phyloP scores from a whole-genome alignment of 116 monocot species.

The Dioscorea cayenensis region DNA sequence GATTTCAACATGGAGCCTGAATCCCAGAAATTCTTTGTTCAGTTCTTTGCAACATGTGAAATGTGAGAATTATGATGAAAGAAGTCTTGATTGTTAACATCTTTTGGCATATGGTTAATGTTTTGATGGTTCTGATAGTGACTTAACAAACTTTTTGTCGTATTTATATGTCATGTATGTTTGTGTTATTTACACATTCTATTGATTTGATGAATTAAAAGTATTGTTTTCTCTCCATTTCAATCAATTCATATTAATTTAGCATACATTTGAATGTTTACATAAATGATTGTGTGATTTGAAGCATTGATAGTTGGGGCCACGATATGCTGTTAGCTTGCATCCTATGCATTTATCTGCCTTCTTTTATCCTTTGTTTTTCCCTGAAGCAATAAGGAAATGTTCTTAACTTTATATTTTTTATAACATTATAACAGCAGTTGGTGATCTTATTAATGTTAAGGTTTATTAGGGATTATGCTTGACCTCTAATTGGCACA shows the following conservation, averaged over 20 bases:
- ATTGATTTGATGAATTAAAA: no score
- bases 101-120: background rate
- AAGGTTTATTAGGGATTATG: background rate
- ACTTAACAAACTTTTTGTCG: no score
- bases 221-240: no score
- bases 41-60: slow-evolving; percentile 81
- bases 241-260: no score
- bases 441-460: background rate
- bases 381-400: background rate
- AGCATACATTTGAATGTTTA: no score
- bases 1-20: slow-evolving; percentile 63
- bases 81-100: background rate
- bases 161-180: no score
- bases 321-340: no score
- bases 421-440: background rate
- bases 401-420: background rate
- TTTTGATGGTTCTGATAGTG: background rate
- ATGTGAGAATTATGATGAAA: slow-evolving; percentile 48
- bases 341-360: no score
- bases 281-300: no score
- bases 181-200: no score
- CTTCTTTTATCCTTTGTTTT: no score
- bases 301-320: no score
- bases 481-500: background rate
- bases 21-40: slow-evolving; percentile 78